Evolutionary conservation across 164 flowering plant species (phyloP), one percentile per base, ranked within the genome.

Genomic region (Vitis labrusca): DNA sequence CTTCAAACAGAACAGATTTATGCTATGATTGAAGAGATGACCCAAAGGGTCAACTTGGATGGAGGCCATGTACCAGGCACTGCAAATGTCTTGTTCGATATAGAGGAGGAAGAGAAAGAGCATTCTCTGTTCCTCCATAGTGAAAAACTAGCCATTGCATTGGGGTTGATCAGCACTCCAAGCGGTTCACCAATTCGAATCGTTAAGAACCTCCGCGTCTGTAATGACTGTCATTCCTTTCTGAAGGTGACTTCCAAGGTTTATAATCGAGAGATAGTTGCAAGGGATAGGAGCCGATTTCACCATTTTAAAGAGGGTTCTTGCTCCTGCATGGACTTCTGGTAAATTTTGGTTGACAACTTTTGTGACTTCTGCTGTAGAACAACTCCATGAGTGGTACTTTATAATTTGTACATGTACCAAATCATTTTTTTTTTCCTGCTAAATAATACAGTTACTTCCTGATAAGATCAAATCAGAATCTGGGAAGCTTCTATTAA

Each of bases 151-250:
- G 27, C 78, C 17, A 54, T 78, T 19, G 84, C 81, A 14, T 81
- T 70, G 32, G 81, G 84, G 55, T 63, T 78, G 30, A 76, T 81
- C 44, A 76, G 56, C 65, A 71, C 79, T 50, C 14, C 75, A 15
- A 70, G 73, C 9, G 73, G 79, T 68, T 76, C 70, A 2, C 62
- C 56, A 2, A 74, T 81, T 62, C 73, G 63, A 17, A 76, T 81
- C 29, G 79, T 81, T 50, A 81, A 81, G 74, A 81, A 78, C 67
- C 78, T 81, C 54, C 79, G 80, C 16, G 80, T 81, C 17, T 81
- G 84, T 61, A 62, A 69, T 44, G 84, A 81, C 73, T 81, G 81
- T 59, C 84, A 81, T 65, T 75, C 81, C 48, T 75, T 76, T 56
- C 29, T 81, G n/a, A 81, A 75, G 64, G 60, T 73, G 17, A 58